A percentile compares a stretch with the other conserved stretches of the same genome.
Evolutionary conservation across 805 yeast genomes (phyloP).

Genomic region (Starmerella vaccinii): DNA sequence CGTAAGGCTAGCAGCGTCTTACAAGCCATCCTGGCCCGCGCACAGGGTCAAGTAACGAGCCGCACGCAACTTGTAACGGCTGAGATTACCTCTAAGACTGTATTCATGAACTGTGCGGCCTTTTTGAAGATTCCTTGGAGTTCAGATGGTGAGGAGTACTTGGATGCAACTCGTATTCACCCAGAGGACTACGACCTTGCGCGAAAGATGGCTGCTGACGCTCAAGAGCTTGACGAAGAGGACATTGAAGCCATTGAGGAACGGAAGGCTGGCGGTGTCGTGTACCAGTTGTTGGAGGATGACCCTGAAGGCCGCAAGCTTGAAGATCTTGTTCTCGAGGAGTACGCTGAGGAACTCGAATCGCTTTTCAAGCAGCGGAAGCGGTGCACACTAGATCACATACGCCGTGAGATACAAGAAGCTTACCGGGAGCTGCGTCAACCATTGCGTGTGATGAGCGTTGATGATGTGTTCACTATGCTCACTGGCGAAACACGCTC

Average conservation of each 20-base stretch:
- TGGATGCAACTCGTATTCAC: conserved; percentile 93
- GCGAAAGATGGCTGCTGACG: conserved; percentile 96
- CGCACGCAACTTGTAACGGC: conserved; percentile 78
- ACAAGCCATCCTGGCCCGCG: conserved; percentile 56
- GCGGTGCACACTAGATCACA: conserved; percentile 70
- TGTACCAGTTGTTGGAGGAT: conserved; percentile 57
- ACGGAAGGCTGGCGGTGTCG: conserved; percentile 58
- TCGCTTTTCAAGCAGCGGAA: conserved; percentile 50
- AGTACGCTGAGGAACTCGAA: conserved; percentile 82
- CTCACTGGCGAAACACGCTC: conserved; percentile 77
- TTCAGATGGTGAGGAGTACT: conserved; percentile 47
- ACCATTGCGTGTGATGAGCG: conserved; percentile 53
- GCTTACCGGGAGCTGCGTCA: conserved; percentile 81
- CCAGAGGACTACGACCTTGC: conserved; percentile 97
- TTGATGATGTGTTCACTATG: conserved; percentile 70
- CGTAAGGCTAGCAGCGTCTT: conserved; percentile 83
- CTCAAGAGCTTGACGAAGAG: conserved; percentile 90
- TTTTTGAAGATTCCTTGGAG: conserved; percentile 72
- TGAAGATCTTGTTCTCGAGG: conserved; percentile 79
- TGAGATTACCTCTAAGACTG: conserved; percentile 63
- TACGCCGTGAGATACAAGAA: conserved; percentile 74
- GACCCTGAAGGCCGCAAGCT: conserved; percentile 59
- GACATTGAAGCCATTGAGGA: conserved; percentile 71
- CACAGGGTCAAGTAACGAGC: conserved; percentile 46
- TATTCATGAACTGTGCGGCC: conserved; percentile 86